phyloP scores from a whole-genome alignment of 1,139 yeast genomes.

The Meyerozyma sp. region DNA sequence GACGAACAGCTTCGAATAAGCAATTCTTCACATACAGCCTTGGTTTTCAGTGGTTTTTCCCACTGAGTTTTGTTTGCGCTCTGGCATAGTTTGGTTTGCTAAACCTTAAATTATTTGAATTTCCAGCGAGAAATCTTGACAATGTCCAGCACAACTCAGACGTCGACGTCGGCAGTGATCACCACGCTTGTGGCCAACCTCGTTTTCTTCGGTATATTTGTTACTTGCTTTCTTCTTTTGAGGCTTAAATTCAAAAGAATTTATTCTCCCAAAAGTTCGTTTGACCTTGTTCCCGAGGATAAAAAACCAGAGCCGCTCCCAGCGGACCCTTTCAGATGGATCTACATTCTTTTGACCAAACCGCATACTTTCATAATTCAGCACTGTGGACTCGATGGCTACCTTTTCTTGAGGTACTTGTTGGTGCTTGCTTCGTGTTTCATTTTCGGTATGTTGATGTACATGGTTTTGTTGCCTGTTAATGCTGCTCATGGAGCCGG shows the following conservation, averaged over 20 bases:
- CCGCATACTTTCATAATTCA: slow-evolving; percentile 63
- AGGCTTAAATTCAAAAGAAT: slow-evolving; percentile 56
- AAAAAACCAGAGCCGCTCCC: slow-evolving; percentile 62
- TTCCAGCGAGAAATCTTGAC: background rate
- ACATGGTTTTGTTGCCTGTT: slow-evolving; percentile 58
- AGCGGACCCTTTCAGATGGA: slow-evolving; percentile 60
- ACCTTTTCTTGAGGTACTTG: slow-evolving; percentile 58
- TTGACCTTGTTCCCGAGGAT: slow-evolving; percentile 53
- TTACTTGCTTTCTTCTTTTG: slow-evolving; percentile 47
- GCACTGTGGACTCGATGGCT: slow-evolving; percentile 74
- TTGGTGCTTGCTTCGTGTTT: slow-evolving; percentile 40
- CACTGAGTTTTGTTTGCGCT: background rate
- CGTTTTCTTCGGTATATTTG: slow-evolving; percentile 47
- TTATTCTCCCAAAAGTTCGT: slow-evolving; percentile 62
- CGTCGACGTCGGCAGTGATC: slow-evolving; percentile 63
- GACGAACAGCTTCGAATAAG: background rate
- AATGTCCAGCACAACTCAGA: slow-evolving; percentile 10
- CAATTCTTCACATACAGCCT: background rate
- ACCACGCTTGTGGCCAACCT: slow-evolving; percentile 55
- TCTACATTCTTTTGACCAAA: slow-evolving; percentile 48
- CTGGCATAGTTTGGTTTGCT: background rate
- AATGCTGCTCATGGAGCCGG: slow-evolving; percentile 57
- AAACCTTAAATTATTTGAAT: background rate
- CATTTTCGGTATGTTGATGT: slow-evolving; percentile 35
- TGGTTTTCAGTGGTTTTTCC: background rate